Evolutionary conservation across 2,329 filamentous ascomycete species (phyloP).

Genomic region (Colletotrichum orchidophilum): DNA sequence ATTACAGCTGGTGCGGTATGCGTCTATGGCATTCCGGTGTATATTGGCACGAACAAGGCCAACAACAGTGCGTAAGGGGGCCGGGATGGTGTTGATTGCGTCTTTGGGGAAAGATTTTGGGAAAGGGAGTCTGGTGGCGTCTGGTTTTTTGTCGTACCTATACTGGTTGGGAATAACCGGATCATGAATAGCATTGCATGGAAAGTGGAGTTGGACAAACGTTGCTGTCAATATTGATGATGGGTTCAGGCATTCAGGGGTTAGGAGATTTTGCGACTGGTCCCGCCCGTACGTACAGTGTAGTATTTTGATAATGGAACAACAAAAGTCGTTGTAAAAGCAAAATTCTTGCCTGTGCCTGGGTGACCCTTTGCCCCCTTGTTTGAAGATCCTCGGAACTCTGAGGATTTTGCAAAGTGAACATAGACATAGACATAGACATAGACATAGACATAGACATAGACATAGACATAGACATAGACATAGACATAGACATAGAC

Average conservation of each 20-base stretch:
- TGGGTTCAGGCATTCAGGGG: not conserved
- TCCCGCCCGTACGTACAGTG: not conserved
- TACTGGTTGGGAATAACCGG: not conserved
- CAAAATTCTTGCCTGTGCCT: not conserved
- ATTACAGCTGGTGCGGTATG: slow-evolving; percentile 93
- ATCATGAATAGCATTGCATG: not conserved
- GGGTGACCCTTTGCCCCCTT: too few relatives aligned
- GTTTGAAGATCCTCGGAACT: too few relatives aligned
- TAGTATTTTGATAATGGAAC: not conserved
- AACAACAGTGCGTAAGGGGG: not conserved
- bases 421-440: too few relatives aligned
- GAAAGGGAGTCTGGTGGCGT: slow-evolving; percentile 1
- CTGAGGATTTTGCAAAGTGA: too few relatives aligned
- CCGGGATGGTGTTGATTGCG: not conserved
- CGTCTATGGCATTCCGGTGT: slow-evolving; percentile 95
- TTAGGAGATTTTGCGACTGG: not conserved
- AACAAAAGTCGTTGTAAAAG: not conserved
- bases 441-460: too few relatives aligned
- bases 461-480: too few relatives aligned
- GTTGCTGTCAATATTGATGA: not conserved
- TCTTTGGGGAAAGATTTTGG: slow-evolving; percentile 14
- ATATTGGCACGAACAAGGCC: slow-evolving; percentile 60
- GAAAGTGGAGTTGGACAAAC: not conserved
- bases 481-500: too few relatives aligned
- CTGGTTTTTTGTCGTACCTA: not conserved